Base-by-base conservation (phyloP, 371 early-diverging fungal species). In the Funneliformis caledonium region DNA sequence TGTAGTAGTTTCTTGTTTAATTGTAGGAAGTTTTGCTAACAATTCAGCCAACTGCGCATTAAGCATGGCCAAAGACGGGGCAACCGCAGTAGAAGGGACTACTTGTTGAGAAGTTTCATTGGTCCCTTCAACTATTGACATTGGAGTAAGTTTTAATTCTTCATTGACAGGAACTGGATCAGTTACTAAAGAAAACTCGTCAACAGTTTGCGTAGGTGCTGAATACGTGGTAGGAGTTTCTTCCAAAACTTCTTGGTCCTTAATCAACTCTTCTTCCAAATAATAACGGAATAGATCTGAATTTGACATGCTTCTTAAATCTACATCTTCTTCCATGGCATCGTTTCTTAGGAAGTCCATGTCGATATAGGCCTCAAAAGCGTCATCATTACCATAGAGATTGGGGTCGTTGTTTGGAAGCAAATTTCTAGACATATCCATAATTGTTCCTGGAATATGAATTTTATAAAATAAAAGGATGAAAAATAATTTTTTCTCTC, bases 11-110 rank as follows among this genome's bases (percentile, higher is more conserved):
- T 78, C 78, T 68, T 78, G 78, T 19, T 78, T 78, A 33, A 78
- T 68, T 37, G 62, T 50, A 56, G 78, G 78, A 47, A 78, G 69
- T 65, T 78, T 78, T 4, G 78, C 68, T 26, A 78, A 45, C 33
- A 78, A 78, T 19, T 78, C 78, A 31, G 78, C 78, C 19, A 78
- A 78, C 50, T 78, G 78, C 37, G 78, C 78, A 48, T 78, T 78
- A 52, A 78, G 45, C 0, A 78, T 62, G 48, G 78, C 78, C 37
- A 78, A 56, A 26, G 78, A 78, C 11, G 78, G 78, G 0, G 31
- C 78, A 68, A 69, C 69, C 22, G 68, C 69, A 76, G 43, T 37
- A 33, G 76, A n/a, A 67, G 37, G 43, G n/a, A 64, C 50, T 37
- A 65, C 22, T 43, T 64, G 65, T 47, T 77, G 77, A 9, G 37